Percentiles rank a stretch among this genome's conserved stretches.
Conservation (phyloP, 768 basidiomycete genomes). For the Calvatia gigantea region DNA sequence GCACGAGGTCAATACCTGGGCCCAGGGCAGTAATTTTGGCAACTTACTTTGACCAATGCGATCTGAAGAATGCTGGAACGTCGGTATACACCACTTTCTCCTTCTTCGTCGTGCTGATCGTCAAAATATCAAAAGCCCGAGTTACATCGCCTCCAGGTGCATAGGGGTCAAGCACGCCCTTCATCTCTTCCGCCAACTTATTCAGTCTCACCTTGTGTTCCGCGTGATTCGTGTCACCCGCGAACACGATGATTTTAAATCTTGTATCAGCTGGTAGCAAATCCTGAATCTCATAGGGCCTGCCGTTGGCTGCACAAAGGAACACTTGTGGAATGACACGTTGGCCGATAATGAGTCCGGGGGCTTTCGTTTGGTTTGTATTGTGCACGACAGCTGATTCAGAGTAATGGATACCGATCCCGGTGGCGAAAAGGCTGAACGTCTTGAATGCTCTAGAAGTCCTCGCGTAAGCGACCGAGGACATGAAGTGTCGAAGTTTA, state of each 20-base stretch:
- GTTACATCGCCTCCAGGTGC: constrained; percentile 25
- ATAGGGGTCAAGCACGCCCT: constrained; percentile 26
- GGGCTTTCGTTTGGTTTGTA: constrained; percentile 33
- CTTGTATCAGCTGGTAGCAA: constrained; percentile 46
- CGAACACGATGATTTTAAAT: constrained; percentile 55
- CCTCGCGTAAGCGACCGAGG: neutral
- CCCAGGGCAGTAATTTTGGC: neutral
- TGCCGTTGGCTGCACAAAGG: constrained; percentile 46
- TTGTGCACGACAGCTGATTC: constrained; percentile 41
- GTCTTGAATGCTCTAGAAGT: constrained; percentile 42
- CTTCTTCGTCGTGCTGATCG: constrained; percentile 36
- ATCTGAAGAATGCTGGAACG: constrained; percentile 41
- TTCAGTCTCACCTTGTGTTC: constrained; percentile 26
- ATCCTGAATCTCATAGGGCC: constrained; percentile 52
- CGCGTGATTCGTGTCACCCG: constrained; percentile 37
- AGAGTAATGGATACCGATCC: constrained; percentile 51
- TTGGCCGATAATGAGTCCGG: constrained; percentile 44
- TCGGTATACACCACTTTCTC: constrained; percentile 39
- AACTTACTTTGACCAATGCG: constrained; percentile 61
- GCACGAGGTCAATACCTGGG: neutral
- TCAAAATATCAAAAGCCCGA: constrained; percentile 40
- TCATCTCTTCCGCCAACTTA: constrained; percentile 30
- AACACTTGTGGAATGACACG: constrained; percentile 49
- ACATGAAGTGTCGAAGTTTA: neutral
- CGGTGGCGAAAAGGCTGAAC: constrained; percentile 52